Evolutionary conservation across 306 rosid genomes (phyloP).

Genomic region (Mucuna pruriens): DNA sequence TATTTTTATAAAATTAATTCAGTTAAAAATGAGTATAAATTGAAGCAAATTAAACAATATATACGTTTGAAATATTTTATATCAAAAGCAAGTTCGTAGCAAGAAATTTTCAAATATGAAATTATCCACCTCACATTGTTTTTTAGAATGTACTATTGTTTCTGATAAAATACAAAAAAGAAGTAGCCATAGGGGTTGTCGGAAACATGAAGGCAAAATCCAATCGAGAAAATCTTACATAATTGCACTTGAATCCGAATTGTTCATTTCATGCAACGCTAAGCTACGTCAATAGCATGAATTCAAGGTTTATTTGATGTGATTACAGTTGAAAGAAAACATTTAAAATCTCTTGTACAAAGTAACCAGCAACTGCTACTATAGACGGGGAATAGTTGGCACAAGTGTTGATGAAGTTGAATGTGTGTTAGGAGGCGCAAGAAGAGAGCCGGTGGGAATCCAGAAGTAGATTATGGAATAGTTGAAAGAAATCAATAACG

Average conservation of each 20-base stretch:
- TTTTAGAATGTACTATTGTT: not conserved
- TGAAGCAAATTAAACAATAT: not conserved
- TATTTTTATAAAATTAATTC: not conserved
- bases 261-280: not conserved
- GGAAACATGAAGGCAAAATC: not conserved
- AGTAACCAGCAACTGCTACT: conserved; percentile 4
- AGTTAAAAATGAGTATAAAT: not conserved
- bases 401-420: too few relatives aligned
- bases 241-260: not conserved
- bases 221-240: not conserved
- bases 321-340: not conserved
- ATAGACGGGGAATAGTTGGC: not conserved
- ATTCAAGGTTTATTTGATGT: not conserved
- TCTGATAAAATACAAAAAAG: not conserved
- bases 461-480: not conserved
- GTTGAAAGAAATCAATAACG: too few relatives aligned
- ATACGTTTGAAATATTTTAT: not conserved
- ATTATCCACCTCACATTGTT: not conserved
- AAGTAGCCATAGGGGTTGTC: not conserved
- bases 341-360: not conserved
- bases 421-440: not conserved
- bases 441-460: not conserved
- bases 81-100: not conserved
- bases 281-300: not conserved
- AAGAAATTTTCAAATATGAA: not conserved